Conservation (phyloP, 176 grass and related monocot species). For the Oryza officinalis region DNA sequence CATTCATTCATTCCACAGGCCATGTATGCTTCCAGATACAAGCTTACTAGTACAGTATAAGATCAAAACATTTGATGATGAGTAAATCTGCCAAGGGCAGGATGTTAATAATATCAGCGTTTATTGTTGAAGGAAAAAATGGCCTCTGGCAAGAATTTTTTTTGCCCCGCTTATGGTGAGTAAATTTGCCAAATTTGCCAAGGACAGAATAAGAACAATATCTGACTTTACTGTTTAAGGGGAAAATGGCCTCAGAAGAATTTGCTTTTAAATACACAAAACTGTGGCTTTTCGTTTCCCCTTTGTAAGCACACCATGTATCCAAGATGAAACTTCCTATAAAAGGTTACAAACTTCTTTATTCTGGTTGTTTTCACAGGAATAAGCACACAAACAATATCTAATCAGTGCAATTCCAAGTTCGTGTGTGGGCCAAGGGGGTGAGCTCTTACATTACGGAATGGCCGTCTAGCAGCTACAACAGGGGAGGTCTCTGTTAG, state of each 20-base stretch:
- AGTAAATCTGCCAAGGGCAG: neutral
- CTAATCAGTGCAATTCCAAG: neutral
- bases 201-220: neutral
- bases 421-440: neutral
- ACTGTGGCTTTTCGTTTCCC: neutral
- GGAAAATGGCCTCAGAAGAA: neutral
- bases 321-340: neutral
- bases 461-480: conserved; percentile 70
- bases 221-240: neutral
- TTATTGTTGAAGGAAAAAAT: neutral
- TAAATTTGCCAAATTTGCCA: neutral
- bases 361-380: neutral
- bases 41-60: conserved; percentile 11
- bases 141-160: neutral
- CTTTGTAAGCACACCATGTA: neutral
- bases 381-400: conserved; percentile 1
- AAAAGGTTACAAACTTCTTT: neutral
- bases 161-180: neutral
- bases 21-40: neutral
- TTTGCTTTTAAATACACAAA: neutral
- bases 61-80: neutral
- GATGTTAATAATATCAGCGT: neutral
- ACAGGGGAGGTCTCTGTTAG: conserved; percentile 96
- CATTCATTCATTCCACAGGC: neutral
- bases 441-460: conserved; percentile 67